Evolutionary conservation across 2,329 filamentous ascomycete genomes (phyloP), one percentile per base, ranked within the genome.

Genomic region (Ophiosphaerella herpotricha): DNA sequence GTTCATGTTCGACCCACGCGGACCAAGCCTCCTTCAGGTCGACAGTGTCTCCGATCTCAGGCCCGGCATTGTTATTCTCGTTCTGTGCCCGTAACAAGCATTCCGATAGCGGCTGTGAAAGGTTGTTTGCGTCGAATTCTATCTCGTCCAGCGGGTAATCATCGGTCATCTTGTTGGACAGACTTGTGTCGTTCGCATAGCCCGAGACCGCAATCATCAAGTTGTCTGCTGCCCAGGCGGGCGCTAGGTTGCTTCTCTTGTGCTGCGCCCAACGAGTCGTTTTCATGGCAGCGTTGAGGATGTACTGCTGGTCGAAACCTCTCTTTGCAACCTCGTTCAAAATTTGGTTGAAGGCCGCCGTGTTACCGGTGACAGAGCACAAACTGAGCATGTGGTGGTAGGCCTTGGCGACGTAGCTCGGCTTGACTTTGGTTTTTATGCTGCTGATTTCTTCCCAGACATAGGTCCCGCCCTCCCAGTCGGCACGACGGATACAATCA

Each of bases 381-480:
- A 73, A 43, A 38, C 63, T 61, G 21, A 73, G 54, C 63, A 73
- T 72, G 21, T 62, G 56, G 11, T 62, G 50, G 40, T 72, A 73
- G 23, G 66, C 68, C 42, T 60, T 61, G 5, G 57, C 52, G 56
- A 69, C 61, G 23, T 67, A 59, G 2, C 39, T 39, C 3, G 46
- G 47, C 34, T 61, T 64, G 12, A 57, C 57, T 34, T 47, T 56
- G 4, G 49, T 23, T 21, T 66, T 65, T 53, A 73, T 71, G 42
- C 52, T 60, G 38, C 52, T 64, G n/a, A 79, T 75, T 47, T 77
- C 71, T 12, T 70, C 59, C 77, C 77, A 80, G 1, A 79, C 58
- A 16, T 72, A 68, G 12, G 67, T 43, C 2, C 67, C 69, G 11
- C 62, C 63, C 38, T 68, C 52, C 68, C 67, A 63, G 46, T 79